Evolutionary conservation across 2,329 filamentous ascomycete genomes (phyloP), one percentile per base, ranked within the genome.

Genomic region (Pseudogymnoascus sp.): DNA sequence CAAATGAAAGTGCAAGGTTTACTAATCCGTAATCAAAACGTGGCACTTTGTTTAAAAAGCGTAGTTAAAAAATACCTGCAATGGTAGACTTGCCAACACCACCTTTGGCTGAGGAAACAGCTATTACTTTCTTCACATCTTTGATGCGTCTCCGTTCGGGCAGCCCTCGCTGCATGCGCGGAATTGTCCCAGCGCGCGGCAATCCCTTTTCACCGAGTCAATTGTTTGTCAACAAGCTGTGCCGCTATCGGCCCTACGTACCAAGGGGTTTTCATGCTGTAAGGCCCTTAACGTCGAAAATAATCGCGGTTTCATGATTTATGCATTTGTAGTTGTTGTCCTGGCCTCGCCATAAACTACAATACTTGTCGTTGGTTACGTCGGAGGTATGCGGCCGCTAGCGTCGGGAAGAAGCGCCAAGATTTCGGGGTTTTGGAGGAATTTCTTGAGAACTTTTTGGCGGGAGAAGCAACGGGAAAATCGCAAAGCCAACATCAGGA

Each of bases 1-100:
- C 92, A 72, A 96, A 91, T 4, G 93, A 86, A 0, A 99, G 81
- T 0, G 95, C 90, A 23, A 99, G 81, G 71, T 99, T 99, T 56
- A 84, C 85, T 82, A 66, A 61, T 21, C 50, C n/a, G 17, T n/a
- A 33, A 35, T 56, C 29, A 56, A 35, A 23, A 31, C 21, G 6
- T 31, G 37, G 15, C 19, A 46, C 60, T 7, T 13, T 19, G 5
- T 23, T 15, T 42, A n/a, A 35, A 46, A 3, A 40, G 21, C 4
- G 6, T 56, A 75, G 50, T 56, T 35, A 33, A 56, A 50, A 56
- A 35, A 33, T 71, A 90, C 90, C 89, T 64, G 93, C 88, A 50
- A 97, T 87, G 7, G 95, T 99, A 69, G 91, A 96, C 74, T 99
- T 99, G 1, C 95, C 95, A 0, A 99, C 95, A n/a, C 95, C 95